These are phyloP conservation scores for Psilocybe sp. DNA, from an alignment of 768 basidiomycete genomes.

Conservation along the genomic window DNA sequence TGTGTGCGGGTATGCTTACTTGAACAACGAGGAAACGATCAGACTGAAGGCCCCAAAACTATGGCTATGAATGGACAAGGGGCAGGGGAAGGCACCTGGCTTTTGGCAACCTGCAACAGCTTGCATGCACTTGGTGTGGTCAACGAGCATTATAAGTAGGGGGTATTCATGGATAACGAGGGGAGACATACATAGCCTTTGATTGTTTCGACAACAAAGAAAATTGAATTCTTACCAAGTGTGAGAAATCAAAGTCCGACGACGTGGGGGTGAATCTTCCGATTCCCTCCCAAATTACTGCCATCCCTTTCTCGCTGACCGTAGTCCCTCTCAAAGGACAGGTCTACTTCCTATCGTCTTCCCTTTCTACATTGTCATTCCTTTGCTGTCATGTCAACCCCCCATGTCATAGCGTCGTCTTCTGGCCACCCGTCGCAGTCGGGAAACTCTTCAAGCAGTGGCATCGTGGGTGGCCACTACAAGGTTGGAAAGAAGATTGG, in stretches of 20 bases:
- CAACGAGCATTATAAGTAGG: background rate
- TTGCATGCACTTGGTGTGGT: no score
- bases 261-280: constrained; percentile 20
- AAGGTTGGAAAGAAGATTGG: constrained; percentile 98
- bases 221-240: constrained; percentile 14
- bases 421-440: constrained; percentile 68
- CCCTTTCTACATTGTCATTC: background rate
- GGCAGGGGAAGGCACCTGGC: no score
- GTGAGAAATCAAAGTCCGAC: constrained; percentile 24
- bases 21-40: no score
- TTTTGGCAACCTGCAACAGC: no score
- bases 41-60: no score
- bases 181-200: background rate
- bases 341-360: constrained; percentile 15
- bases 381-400: constrained; percentile 61
- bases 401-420: constrained; percentile 82
- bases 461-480: constrained; percentile 77
- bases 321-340: constrained; percentile 13
- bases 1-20: no score
- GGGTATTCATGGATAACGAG: background rate
- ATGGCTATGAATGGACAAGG: no score
- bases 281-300: constrained; percentile 23
- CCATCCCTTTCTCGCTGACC: constrained; percentile 20
- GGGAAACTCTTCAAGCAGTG: constrained; percentile 55
- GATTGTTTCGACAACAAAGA: constrained; percentile 15